These are phyloP conservation scores for Fagopyrum tataricum DNA, from an alignment of 148 eudicot genomes.

Conservation along the genomic window DNA sequence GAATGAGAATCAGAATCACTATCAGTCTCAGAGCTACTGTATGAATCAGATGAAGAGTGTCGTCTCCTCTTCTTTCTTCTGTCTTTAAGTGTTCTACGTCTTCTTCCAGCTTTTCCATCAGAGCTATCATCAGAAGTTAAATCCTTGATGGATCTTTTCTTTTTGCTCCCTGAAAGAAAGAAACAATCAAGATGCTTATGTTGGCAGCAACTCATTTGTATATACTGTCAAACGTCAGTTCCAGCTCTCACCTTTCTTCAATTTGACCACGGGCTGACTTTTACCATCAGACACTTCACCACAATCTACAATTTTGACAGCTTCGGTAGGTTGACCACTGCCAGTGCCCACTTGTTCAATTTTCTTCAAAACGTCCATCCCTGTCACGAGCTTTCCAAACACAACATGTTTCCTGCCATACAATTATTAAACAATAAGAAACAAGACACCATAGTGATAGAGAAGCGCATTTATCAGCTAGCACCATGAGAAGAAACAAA, in stretches of 20 bases:
- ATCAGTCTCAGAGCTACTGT: constrained; percentile 37
- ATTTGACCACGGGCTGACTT: constrained; percentile 24
- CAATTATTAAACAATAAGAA: constrained; percentile 8
- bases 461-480: not conserved
- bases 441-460: not conserved
- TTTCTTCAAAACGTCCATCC: constrained; percentile 74
- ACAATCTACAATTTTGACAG: constrained; percentile 71
- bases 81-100: constrained; percentile 44
- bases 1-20: constrained; percentile 33
- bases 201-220: not conserved
- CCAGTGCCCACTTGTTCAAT: constrained; percentile 69
- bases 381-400: constrained; percentile 82
- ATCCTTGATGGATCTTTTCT: constrained; percentile 43
- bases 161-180: constrained; percentile 39
- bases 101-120: constrained; percentile 44
- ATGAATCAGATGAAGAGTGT: constrained; percentile 80
- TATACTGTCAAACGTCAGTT: not conserved
- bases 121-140: constrained; percentile 52
- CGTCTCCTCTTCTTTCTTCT: constrained; percentile 62
- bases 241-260: constrained; percentile 56
- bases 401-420: constrained; percentile 88
- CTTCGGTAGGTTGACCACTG: constrained; percentile 48
- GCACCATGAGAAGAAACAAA: not conserved
- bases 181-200: not conserved
- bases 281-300: constrained; percentile 59